These are phyloP conservation scores for Arthromyces matolae DNA, from an alignment of 768 basidiomycete species.

Conservation along the genomic window DNA sequence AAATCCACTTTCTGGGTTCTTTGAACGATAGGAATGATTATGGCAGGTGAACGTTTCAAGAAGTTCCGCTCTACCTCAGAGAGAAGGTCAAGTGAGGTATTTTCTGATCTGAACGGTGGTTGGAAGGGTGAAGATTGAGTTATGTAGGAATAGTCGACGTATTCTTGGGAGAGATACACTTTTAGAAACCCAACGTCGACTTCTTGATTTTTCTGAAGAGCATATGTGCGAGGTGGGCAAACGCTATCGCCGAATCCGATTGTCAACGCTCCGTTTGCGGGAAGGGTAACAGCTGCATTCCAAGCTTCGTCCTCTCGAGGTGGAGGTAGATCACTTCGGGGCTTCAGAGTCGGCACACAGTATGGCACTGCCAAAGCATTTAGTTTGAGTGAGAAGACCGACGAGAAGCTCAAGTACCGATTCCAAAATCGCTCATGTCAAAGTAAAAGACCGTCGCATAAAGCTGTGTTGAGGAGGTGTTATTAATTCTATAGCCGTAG, in stretches of 20 bases:
- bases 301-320: neutral
- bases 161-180: neutral
- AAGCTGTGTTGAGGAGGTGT: neutral
- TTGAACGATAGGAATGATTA: neutral
- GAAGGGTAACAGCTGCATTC: neutral
- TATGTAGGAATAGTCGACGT: neutral
- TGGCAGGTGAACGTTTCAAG: neutral
- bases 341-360: neutral
- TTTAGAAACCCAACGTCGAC: constrained; percentile 2
- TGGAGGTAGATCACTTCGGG: neutral
- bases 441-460: neutral
- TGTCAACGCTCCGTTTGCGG: neutral
- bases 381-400: neutral
- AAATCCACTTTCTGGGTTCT: no score
- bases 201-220: neutral
- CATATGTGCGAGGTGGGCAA: neutral
- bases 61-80: neutral
- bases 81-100: no score
- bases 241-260: constrained; percentile 1
- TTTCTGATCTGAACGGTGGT: no score
- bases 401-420: neutral
- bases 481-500: neutral
- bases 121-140: neutral
- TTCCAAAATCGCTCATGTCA: constrained; percentile 1
- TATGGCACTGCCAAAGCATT: neutral